Evolutionary conservation across 208 protist species (phyloP), one percentile per base, ranked within the genome.

Genomic region (Acanthamoeba rhysodes): DNA sequence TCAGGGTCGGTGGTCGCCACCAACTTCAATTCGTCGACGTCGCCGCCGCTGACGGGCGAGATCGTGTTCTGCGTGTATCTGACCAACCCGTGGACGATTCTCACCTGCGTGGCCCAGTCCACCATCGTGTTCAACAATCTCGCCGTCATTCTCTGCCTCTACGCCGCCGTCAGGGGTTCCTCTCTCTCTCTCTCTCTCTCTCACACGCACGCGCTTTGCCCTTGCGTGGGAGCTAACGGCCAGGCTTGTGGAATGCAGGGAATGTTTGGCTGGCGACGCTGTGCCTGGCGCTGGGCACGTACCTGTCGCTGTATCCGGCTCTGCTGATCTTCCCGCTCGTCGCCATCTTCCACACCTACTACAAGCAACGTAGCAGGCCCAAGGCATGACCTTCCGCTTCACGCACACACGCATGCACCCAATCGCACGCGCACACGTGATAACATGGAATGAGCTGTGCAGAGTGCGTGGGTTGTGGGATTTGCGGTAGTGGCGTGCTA

Each of bases 101-200:
- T 87, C 27, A 87, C 91, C 29, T 95, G 91, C 27, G 91, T 95
- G n/a, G 66, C 91, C 27, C 72, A 57, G 37, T 95, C 91, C n/a
- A 82, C 74, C 50, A 82, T 95, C 66, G 57, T 95, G 29, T 95
- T 95, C 70, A 95, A 95, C 91, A 95, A 95, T 37, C 76, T 95
- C 14, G 72, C 91, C 41, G 76, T 95, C 27, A 32, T 87, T 9
- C 72, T 87, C 22, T 95, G 72, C 55, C 91, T 95, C 29, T 95
- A 95, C 57, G 66, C 74, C 22, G 91, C 91, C 55, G 57, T 95
- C n/a, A 82, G 72, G 53, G 90, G 90, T 94, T 55, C 34, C 45
- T 1, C 45, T 48, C 45, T 7, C 45, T 2, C 37, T n/a, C n/a
- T n/a, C n/a, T n/a, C n/a, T n/a, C n/a, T n/a, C n/a, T n/a, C n/a